Evolutionary conservation across 2,329 filamentous ascomycete genomes (phyloP), one percentile per base, ranked within the genome.

Genomic region (Claviceps fusiformis): DNA sequence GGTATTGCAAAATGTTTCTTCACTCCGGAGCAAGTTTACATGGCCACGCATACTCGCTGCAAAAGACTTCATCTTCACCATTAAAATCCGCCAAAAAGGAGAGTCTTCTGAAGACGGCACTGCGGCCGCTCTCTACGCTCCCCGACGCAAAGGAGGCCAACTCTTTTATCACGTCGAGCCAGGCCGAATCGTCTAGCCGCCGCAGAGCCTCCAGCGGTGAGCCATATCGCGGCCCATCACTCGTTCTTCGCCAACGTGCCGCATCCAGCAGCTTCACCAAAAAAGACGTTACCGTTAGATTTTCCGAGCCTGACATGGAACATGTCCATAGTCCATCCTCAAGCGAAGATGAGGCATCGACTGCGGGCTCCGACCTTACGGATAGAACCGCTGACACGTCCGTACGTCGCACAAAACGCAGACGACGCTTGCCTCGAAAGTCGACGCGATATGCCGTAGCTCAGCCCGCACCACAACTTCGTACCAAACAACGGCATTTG

Each of bases 391-490:
- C 74, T 53, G 68, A 71, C 11, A 59, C 65, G 29, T 71, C 70
- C 56, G 63, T 63, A 31, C 67, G 67, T 15, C 64, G 68, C 53
- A 68, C 66, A 37, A 71, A 68, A 55, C 71, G 70, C 56, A 77
- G 75, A 63, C 73, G 75, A 10, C 73, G 75, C 10, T 61, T 68
- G 0, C 68, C 71, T 5, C 75, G 81, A 57, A 77, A 75, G 53
- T 83, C 79, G 64, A 87, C 83, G 2, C 77, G 75, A 7, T 89
- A 80, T 65, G 75, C 81, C 54, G 74, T 90, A 45, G 86, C 85
- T 47, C 84, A 86, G 59, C 85, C 87, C 0, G 75, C 85, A 56
- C 74, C 85, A 59, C 73, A 76, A 62, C 65, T 80, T 58, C 70
- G 77, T 59, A 72, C 75, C 63, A 78, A 83, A 63, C 86, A 85